Base-by-base conservation (phyloP, 306 rosid genomes). In the Lathyrus aphaca region DNA sequence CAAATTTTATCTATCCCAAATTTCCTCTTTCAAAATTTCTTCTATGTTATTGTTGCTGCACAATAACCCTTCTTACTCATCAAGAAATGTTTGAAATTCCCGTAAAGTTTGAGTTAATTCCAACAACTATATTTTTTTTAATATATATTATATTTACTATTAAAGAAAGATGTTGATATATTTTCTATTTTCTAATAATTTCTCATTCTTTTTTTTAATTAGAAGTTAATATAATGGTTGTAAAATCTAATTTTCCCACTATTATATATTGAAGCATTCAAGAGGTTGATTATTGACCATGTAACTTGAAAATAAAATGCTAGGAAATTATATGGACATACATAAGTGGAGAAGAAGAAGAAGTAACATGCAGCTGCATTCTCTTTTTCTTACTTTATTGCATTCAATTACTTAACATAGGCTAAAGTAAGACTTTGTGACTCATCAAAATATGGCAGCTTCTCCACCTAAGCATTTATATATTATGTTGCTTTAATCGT, bases 281-380 rank as follows among this genome's bases (percentile, higher is more conserved):
- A 63, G 57, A 21, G 68, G 37, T 56, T 62, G 68, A 68, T 50
- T 64, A 58, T 64, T 49, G 66, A 68, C 50, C 54, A 37, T 18
- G 56, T 48, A 42, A 2, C 18, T 1, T 18, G 56, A 50, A 17
- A 11, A 66, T 60, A 68, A 16, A 38, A 14, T 10, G 3, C 35
- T 70, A 21, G 29, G 51, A 75, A 76, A 80, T 46, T 72, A 53
- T 74, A 68, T 64, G 71, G 80, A 74, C 71, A 63, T 10, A 54
- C 32, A 32, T 35, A 35, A 35, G 39, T 35, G 39, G 39, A 35
- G 39, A 35, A 35, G 39, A 32, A 32, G 74, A 54, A 38, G 54
- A 60, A 29, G 66, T 32, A 56, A 10, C 37, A 38, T 69, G 43
- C 16, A 16, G 35, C 17, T 19, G 49, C 17, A 35, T 17, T 21